These are phyloP conservation scores for Ophiocordyceps camponoti-saundersi DNA, from an alignment of 2,329 filamentous ascomycete species.

Conservation along the genomic window DNA sequence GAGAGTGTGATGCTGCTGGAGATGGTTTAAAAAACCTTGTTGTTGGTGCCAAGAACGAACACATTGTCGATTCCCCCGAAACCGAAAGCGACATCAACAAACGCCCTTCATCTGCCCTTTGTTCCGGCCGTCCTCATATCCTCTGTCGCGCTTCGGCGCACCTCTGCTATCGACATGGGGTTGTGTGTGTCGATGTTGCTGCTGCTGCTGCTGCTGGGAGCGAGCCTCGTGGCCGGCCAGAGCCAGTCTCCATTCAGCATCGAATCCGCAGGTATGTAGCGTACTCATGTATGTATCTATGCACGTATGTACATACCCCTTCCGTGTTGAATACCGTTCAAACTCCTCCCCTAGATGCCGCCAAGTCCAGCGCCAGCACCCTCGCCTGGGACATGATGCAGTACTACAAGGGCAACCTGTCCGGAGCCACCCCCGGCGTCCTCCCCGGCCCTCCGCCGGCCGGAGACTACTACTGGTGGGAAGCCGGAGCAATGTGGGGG, in stretches of 20 bases:
- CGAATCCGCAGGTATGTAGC: not conserved
- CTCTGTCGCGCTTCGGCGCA: not conserved
- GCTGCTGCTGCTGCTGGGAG: not conserved
- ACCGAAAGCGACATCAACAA: not conserved
- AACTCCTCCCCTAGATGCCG: not conserved
- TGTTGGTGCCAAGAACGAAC: no score
- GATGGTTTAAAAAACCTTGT: no score
- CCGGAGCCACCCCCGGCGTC: conserved; percentile 37
- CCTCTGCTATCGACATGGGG: not conserved
- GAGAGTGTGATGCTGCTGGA: no score
- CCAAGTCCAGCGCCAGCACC: conserved; percentile 14
- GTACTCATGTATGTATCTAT: no score
- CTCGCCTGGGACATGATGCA: conserved; percentile 33
- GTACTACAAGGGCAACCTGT: conserved; percentile 32
- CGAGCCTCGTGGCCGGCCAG: not conserved
- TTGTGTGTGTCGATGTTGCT: not conserved
- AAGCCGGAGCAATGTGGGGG: conserved; percentile 52
- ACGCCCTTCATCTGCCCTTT: no score
- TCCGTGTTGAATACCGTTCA: not conserved
- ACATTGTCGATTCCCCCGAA: not conserved
- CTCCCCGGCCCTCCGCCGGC: conserved; percentile 34
- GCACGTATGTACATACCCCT: no score
- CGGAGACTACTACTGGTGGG: conserved; percentile 56
- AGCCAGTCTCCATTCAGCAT: not conserved
- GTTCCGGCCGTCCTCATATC: no score